Evolutionary conservation across 2,329 filamentous ascomycete genomes (phyloP), one percentile per base, ranked within the genome.

Genomic region (Aspergillus awamori): DNA sequence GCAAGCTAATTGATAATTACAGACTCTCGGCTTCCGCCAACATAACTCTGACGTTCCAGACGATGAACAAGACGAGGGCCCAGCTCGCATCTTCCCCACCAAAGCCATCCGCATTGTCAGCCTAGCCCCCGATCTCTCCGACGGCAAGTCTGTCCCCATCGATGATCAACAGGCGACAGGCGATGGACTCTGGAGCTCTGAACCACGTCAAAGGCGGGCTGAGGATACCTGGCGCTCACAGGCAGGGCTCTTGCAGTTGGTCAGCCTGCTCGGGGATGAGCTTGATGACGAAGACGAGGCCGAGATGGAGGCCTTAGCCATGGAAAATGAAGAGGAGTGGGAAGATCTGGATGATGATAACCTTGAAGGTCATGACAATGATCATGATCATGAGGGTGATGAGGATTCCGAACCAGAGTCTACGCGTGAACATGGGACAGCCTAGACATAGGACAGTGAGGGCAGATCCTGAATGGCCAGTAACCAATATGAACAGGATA

Each of bases 101-200:
- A 79, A 79, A 63, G 67, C 73, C 1, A 77, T 80, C n/a, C 75
- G 78, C 1, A 69, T 78, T 22, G 48, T 80, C 43, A 76, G 70
- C 60, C 59, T 80, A 20, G 73, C 76, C 1, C 78, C 78, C 45
- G 64, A 69, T 7, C 57, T 72, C 7, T 58, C 62, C 10, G 58
- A 56, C 24, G 17, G 52, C 5, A 53, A 58, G 45, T 30, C 55
- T 15, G 24, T 33, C 5, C 53, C 59, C 7, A 49, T 26, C 8
- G 39, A 61, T 6, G 20, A 57, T 22, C 22, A 58, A n/a, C 20
- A 47, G 1, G 49, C 26, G 8, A 36, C 38, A 13, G 33, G 13
- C 5, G 62, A 57, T 17, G 51, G 48, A 41, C 38, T 60, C 39
- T 61, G 55, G 38, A 53, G 63, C 7, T 33, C 62, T 3, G 28